Evolutionary conservation across 352 stramenopile species (phyloP), one percentile per base, ranked within the genome.

Genomic region (Globisporangium viniferum): DNA sequence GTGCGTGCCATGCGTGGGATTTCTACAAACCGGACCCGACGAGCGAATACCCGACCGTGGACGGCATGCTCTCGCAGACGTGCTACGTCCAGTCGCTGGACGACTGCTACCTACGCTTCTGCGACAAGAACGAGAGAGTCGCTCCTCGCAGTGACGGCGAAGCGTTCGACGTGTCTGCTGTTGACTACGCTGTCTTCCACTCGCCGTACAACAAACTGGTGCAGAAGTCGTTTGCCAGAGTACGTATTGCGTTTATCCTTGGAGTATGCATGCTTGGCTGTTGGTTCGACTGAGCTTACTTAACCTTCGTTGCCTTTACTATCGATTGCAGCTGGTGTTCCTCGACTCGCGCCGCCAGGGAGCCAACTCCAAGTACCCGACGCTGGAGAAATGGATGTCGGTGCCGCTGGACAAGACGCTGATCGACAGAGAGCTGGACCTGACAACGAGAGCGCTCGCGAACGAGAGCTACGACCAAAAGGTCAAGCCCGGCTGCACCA

Each of bases 151-250:
- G 58, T 60, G 51, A 69, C 15, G 27, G 66, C 54, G 46, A 70
- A 14, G 36, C 56, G 22, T 93, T 92, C 67, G 64, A 80, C 41
- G 71, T 98, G 6, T 74, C 77, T 5, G 77, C 85, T 14, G 71
- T 98, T 14, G 95, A 99, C 78, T 98, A 94, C 75, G 93, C 92
- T 35, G 84, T 98, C 20, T 99, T 99, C 80, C 97, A 99, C 87
- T 97, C 97, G 27, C 97, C 97, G 0, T 99, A 99, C 92, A 99
- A 99, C 81, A 99, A 99, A 77, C 76, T 99, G 46, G 97, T 99
- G 57, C 93, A 99, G 73, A 99, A 99, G 71, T 96, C 88, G 15
- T 98, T 98, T 73, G 86, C 82, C 24, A 89, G 97, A 51, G 80
- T 99, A 60, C 49, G 78, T 73, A 12, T 36, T 41, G 12, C 35